These are phyloP conservation scores for Astrephomene gubernaculifera DNA, from an alignment of 139 green algal genomes.

Conservation along the genomic window DNA sequence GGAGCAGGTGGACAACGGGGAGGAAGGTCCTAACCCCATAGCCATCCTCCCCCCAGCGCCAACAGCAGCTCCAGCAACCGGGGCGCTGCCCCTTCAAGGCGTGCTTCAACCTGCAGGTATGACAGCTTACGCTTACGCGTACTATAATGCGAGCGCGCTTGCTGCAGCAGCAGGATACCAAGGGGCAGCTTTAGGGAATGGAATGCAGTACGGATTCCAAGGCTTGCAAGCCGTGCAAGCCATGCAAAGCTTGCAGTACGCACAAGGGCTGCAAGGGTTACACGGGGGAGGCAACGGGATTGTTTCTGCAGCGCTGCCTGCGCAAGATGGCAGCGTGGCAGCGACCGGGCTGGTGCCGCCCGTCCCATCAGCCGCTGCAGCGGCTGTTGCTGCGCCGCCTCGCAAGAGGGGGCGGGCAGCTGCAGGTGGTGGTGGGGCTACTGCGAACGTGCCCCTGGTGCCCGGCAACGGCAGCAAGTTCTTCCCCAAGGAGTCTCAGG, in stretches of 20 bases:
- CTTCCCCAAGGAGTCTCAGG: constrained; percentile 32
- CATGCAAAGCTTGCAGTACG: neutral
- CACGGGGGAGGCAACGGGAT: too few species aligned
- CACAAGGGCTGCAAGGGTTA: neutral
- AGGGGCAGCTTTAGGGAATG: neutral
- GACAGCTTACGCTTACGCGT: neutral
- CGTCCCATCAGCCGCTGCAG: neutral
- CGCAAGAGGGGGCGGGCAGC: constrained; percentile 9
- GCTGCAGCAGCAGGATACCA: neutral
- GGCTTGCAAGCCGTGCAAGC: constrained; percentile 2
- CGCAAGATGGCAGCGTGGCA: too few species aligned
- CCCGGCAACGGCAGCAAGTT: constrained; percentile 6
- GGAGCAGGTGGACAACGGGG: neutral
- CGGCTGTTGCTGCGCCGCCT: neutral
- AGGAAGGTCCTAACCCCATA: neutral
- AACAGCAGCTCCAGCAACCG: too few species aligned
- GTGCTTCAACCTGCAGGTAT: neutral
- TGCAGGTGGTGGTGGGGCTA: neutral
- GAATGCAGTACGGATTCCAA: neutral
- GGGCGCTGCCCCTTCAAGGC: neutral
- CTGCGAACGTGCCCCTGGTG: neutral
- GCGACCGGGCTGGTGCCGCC: neutral
- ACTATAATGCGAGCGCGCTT: neutral
- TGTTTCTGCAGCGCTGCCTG: too few species aligned
- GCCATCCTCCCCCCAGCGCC: too few species aligned